Evolutionary conservation across 306 rosid species (phyloP).

Genomic region (Adenanthera pavonina): DNA sequence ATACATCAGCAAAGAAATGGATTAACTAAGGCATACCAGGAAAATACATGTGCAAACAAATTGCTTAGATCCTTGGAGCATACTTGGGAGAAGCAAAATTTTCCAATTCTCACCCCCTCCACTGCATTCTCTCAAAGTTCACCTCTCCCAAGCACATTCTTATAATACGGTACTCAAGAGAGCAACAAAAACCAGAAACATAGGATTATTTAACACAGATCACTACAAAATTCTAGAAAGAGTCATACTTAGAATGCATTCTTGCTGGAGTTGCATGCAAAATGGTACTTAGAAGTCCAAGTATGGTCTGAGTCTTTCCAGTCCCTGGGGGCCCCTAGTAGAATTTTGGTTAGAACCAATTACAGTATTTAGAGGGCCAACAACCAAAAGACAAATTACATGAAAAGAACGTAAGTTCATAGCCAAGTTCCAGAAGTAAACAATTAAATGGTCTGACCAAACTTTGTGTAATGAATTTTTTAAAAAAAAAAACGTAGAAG

Average conservation of each 20-base stretch:
- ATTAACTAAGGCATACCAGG: slow-evolving; percentile 25
- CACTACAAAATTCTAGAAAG: slow-evolving; percentile 1
- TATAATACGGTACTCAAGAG: slow-evolving; percentile 24
- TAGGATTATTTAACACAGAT: slow-evolving; percentile 15
- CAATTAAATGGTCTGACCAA: slow-evolving; percentile 17
- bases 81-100: slow-evolving; percentile 26
- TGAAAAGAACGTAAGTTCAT: slow-evolving; percentile 19
- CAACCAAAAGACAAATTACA: background rate
- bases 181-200: slow-evolving; percentile 18
- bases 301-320: slow-evolving; percentile 95
- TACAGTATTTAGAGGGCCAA: slow-evolving; percentile 1
- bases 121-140: slow-evolving; percentile 17
- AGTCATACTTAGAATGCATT: slow-evolving; percentile 71
- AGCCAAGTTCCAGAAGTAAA: slow-evolving; percentile 4
- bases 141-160: slow-evolving; percentile 32
- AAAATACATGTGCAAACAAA: slow-evolving; percentile 17
- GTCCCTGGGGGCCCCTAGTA: slow-evolving; percentile 99
- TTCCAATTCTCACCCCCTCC: background rate
- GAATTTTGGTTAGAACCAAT: slow-evolving; percentile 49
- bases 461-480: slow-evolving; percentile 14
- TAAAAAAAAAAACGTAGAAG: slow-evolving; percentile 12
- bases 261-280: slow-evolving; percentile 93
- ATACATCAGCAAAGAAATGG: slow-evolving; percentile 16
- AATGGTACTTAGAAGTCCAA: slow-evolving; percentile 90
- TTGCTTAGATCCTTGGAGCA: slow-evolving; percentile 14